Evolutionary conservation across 345 rosid species (phyloP).

Genomic region (Gossypium bickii): DNA sequence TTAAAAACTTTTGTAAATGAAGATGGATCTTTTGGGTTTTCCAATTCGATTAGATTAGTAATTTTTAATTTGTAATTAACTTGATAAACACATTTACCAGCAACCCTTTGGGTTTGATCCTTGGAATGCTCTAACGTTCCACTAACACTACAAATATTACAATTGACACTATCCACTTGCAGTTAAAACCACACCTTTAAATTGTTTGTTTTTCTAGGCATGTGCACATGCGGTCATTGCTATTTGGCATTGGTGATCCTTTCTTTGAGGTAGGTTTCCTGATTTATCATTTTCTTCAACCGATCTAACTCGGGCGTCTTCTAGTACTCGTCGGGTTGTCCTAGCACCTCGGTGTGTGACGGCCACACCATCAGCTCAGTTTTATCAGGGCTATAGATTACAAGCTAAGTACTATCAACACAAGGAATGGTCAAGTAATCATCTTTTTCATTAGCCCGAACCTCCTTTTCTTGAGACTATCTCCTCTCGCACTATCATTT

Average conservation of each 20-base stretch:
- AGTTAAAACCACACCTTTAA: too few species aligned
- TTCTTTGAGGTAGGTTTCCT: constrained; percentile 30
- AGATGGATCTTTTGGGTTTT: too few species aligned
- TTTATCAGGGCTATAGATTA: constrained; percentile 39
- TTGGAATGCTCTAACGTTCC: too few species aligned
- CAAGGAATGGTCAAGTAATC: constrained; percentile 35
- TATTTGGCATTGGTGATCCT: constrained; percentile 22
- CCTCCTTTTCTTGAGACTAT: constrained; percentile 44
- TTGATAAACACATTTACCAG: too few species aligned
- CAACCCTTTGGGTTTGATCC: too few species aligned
- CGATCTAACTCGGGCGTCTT: constrained; percentile 26
- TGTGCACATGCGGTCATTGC: background rate
- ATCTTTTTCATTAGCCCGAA: constrained; percentile 43
- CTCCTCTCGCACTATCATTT: constrained; percentile 39
- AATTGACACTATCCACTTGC: too few species aligned
- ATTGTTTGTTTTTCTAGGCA: too few species aligned
- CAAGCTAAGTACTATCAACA: constrained; percentile 25
- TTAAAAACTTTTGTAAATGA: too few species aligned
- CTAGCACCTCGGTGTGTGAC: constrained; percentile 9
- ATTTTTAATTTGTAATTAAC: too few species aligned
- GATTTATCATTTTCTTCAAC: constrained; percentile 32
- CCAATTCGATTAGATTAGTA: too few species aligned
- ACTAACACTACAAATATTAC: too few species aligned
- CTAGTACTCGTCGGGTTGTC: constrained; percentile 1
- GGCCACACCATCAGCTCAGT: constrained; percentile 36